A percentile compares a stretch with the other conserved stretches of the same genome.
Conservation (phyloP, 345 rosid species). For the Brassica cretica region DNA sequence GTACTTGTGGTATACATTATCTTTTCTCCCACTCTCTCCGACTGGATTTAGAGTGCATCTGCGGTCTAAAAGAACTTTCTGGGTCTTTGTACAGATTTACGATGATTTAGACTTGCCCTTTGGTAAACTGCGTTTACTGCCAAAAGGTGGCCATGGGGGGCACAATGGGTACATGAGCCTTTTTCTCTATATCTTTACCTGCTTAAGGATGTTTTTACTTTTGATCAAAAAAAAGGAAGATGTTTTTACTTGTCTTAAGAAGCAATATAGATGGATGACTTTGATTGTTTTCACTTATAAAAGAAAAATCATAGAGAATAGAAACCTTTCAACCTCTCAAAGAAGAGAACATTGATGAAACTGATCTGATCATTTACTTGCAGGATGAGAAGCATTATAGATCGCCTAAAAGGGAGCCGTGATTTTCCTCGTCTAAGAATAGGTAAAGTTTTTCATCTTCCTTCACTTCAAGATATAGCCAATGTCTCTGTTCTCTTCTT, state of each 20-base stretch:
- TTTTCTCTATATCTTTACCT: neutral
- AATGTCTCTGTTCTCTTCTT: neutral
- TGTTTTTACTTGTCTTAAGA: neutral
- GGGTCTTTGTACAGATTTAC: slow-evolving; percentile 54
- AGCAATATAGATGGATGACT: slow-evolving; percentile 5
- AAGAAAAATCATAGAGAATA: neutral
- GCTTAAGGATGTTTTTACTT: neutral
- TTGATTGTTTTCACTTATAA: slow-evolving; percentile 1
- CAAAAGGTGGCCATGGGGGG: slow-evolving; percentile 99
- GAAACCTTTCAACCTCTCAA: neutral
- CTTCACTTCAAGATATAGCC: neutral
- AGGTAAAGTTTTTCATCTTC: slow-evolving; percentile 45
- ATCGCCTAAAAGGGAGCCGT: slow-evolving; percentile 82
- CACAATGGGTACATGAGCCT: slow-evolving; percentile 71
- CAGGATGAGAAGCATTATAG: slow-evolving; percentile 88
- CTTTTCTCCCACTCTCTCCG: slow-evolving; percentile 13
- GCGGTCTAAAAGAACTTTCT: neutral
- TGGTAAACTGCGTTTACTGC: slow-evolving; percentile 80
- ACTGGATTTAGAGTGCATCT: neutral
- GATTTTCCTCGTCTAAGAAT: slow-evolving; percentile 96
- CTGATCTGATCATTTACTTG: slow-evolving; percentile 14
- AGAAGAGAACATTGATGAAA: slow-evolving; percentile 10
- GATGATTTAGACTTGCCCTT: slow-evolving; percentile 96
- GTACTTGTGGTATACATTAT: slow-evolving; percentile 68
- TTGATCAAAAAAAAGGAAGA: too few species aligned